A percentile compares a stretch with the other conserved stretches of the same genome.
phyloP scores from a whole-genome alignment of 441 rosid species.

The Gossypium lobatum region DNA sequence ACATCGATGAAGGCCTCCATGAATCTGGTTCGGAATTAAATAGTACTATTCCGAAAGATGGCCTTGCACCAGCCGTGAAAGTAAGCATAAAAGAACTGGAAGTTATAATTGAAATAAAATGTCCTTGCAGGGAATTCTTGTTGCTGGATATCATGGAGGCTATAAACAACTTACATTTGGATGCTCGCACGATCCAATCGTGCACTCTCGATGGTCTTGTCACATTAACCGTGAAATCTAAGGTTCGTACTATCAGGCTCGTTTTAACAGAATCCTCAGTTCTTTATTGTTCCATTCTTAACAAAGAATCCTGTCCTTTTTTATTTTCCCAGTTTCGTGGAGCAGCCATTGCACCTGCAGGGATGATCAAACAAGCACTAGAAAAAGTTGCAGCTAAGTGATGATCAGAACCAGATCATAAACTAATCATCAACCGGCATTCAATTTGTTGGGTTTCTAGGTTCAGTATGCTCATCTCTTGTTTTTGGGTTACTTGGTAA shows the following conservation, averaged over 20 bases:
- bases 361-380: constrained; percentile 60
- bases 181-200: constrained; percentile 54
- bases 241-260: constrained; percentile 29
- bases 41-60: constrained; percentile 20
- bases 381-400: constrained; percentile 44
- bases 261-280: neutral
- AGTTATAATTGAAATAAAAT: constrained; percentile 55
- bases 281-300: neutral
- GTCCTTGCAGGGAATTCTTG: constrained; percentile 56
- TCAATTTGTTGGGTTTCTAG: constrained; percentile 6
- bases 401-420: constrained; percentile 14
- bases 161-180: constrained; percentile 59
- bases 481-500: neutral
- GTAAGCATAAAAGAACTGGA: constrained; percentile 58
- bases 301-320: neutral
- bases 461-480: constrained; percentile 9
- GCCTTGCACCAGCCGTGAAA: constrained; percentile 34
- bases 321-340: constrained; percentile 51
- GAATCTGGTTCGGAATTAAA: constrained; percentile 23
- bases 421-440: constrained; percentile 6
- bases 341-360: constrained; percentile 50
- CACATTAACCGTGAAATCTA: constrained; percentile 49
- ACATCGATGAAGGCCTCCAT: constrained; percentile 24
- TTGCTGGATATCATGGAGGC: constrained; percentile 74
- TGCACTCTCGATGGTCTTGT: constrained; percentile 52